These are phyloP conservation scores for Ambispora gerdemannii DNA, from an alignment of 192 early-diverging fungal species.

Conservation along the genomic window DNA sequence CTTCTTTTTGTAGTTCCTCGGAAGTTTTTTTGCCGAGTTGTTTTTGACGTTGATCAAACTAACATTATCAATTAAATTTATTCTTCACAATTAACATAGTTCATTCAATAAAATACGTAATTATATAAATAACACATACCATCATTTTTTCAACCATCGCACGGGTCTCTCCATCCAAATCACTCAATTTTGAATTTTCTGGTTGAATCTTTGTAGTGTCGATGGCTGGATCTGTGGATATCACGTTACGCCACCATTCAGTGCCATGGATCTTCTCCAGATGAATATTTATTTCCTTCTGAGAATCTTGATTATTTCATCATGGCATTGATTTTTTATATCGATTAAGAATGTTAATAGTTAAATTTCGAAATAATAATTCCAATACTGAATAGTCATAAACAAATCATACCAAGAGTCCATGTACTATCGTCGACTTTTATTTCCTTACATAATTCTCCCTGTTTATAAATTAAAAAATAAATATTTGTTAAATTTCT, in stretches of 20 bases:
- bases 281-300: conserved; percentile 70
- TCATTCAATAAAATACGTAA: neutral
- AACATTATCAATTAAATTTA: conserved; percentile 13
- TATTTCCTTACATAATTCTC: conserved; percentile 64
- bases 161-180: conserved; percentile 87
- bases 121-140: conserved; percentile 54
- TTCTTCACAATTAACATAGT: too few species aligned
- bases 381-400: too few species aligned
- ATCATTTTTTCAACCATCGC: conserved; percentile 97
- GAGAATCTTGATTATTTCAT: conserved; percentile 55
- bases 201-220: conserved; percentile 87
- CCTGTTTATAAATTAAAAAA: conserved; percentile 41
- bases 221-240: conserved; percentile 74
- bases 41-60: conserved; percentile 92
- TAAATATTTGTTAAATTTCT: neutral
- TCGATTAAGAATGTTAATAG: too few species aligned
- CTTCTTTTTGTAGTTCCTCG: conserved; percentile 74
- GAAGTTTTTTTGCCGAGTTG: conserved; percentile 70
- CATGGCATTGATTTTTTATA: too few species aligned
- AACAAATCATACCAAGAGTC: conserved; percentile 66
- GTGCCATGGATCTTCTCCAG: conserved; percentile 78
- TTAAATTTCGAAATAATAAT: too few species aligned
- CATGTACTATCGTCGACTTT: conserved; percentile 80
- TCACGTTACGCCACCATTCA: conserved; percentile 90
- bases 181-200: conserved; percentile 82